Conservation (phyloP, 192 early-diverging fungal genomes). For the Coemansia reversa region DNA sequence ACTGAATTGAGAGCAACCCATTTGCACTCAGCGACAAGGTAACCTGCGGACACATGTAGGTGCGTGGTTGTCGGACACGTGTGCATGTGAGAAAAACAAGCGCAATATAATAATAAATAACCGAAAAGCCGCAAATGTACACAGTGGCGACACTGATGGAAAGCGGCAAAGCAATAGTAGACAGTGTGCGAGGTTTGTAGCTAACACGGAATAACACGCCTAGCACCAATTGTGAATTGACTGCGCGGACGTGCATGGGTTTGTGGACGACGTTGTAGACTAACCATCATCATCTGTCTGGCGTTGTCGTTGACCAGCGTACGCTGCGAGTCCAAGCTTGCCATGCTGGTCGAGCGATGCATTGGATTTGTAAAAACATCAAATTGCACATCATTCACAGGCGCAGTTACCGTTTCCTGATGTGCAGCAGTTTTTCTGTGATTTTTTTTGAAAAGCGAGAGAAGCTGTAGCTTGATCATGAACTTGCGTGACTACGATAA, state of each 20-base stretch:
- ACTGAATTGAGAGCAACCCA: neutral
- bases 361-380: neutral
- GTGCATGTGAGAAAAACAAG: neutral
- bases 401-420: neutral
- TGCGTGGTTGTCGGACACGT: neutral
- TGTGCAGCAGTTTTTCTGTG: neutral
- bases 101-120: neutral
- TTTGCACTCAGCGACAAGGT: neutral
- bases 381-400: neutral
- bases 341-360: constrained; percentile 6
- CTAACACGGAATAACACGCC: constrained; percentile 32
- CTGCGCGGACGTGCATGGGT: constrained; percentile 25
- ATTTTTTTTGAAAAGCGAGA: constrained; percentile 20
- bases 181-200: neutral
- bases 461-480: constrained; percentile 25
- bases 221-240: constrained; percentile 46
- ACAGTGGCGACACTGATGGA: neutral
- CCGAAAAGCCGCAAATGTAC: neutral
- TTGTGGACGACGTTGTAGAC: neutral
- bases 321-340: constrained; percentile 26
- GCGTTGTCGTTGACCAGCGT: constrained; percentile 28
- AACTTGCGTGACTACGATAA: neutral
- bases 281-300: neutral
- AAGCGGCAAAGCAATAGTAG: neutral
- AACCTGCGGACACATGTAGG: neutral